Conservation (phyloP, 805 yeast species). For the Yarrowia sp. region DNA sequence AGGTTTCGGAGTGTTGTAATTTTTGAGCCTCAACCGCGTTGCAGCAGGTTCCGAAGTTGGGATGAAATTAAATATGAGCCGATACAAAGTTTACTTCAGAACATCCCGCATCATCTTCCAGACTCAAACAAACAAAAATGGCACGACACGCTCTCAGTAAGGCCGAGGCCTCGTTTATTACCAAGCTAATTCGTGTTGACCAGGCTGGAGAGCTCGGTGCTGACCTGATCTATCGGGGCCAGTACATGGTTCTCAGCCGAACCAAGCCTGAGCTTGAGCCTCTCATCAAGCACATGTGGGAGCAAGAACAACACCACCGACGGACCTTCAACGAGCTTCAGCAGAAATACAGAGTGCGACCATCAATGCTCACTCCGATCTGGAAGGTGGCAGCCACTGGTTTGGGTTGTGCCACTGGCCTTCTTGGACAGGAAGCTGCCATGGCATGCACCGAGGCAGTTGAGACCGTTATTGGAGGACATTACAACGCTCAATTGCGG, state of each 20-base stretch:
- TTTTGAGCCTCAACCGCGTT: not conserved
- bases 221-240: slow-evolving; percentile 88
- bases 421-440: slow-evolving; percentile 89
- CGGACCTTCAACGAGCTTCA: slow-evolving; percentile 79
- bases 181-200: slow-evolving; percentile 69
- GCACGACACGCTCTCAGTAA: slow-evolving; percentile 29
- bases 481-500: slow-evolving; percentile 86
- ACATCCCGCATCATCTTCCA: not conserved
- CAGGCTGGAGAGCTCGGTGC: slow-evolving; percentile 99
- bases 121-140: not conserved
- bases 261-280: slow-evolving; percentile 76
- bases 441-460: slow-evolving; percentile 99
- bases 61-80: not conserved
- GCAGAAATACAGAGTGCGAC: slow-evolving; percentile 75
- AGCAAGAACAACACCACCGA: slow-evolving; percentile 91
- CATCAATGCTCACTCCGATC: slow-evolving; percentile 84
- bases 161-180: slow-evolving; percentile 34
- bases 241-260: slow-evolving; percentile 67
- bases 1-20: no score
- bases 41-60: not conserved
- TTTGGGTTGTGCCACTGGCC: slow-evolving; percentile 83
- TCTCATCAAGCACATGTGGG: slow-evolving; percentile 93
- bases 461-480: slow-evolving; percentile 96
- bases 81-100: slow-evolving; percentile 1
- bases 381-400: slow-evolving; percentile 92